Conservation (phyloP, 2,329 filamentous ascomycete species). For the Orbilia blumenaviensis region DNA sequence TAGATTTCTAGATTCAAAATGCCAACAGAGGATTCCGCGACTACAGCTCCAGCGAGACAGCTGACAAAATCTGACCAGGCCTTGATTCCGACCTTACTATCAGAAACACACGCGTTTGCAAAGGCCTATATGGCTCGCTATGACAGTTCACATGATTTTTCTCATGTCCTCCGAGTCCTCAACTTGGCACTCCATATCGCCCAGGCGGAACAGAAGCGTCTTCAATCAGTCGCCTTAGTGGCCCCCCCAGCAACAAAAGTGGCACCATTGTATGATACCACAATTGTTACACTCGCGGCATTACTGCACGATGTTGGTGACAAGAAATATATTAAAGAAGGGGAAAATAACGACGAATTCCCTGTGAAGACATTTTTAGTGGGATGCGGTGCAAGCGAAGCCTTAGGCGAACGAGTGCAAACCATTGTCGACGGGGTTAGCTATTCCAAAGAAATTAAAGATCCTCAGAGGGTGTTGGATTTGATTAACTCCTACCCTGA, state of each 20-base stretch:
- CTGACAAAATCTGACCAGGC: slow-evolving; percentile 55
- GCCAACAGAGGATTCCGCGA: slow-evolving; percentile 3
- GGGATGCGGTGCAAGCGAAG: slow-evolving; percentile 67
- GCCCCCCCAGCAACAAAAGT: slow-evolving; percentile 55
- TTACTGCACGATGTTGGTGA: slow-evolving; percentile 90
- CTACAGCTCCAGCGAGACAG: neutral
- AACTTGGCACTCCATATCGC: slow-evolving; percentile 73
- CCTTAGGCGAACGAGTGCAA: slow-evolving; percentile 74
- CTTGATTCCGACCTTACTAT: slow-evolving; percentile 65
- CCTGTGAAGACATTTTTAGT: slow-evolving; percentile 67
- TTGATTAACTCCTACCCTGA: slow-evolving; percentile 76
- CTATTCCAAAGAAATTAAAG: slow-evolving; percentile 76
- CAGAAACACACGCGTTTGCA: slow-evolving; percentile 71
- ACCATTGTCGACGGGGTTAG: slow-evolving; percentile 78
- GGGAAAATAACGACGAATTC: slow-evolving; percentile 64
- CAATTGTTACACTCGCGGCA: slow-evolving; percentile 73
- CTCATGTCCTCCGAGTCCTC: slow-evolving; percentile 82
- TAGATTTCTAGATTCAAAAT: slow-evolving; percentile 8
- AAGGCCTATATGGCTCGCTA: slow-evolving; percentile 77
- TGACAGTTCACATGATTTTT: slow-evolving; percentile 88
- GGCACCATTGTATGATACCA: slow-evolving; percentile 63
- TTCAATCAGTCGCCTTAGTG: slow-evolving; percentile 8
- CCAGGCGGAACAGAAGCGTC: slow-evolving; percentile 61
- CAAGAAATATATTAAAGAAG: slow-evolving; percentile 72
- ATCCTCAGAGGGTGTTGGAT: slow-evolving; percentile 69